A percentile compares a stretch with the other conserved stretches of the same genome.
Conservation (phyloP, 768 basidiomycete species). For the Agaricus bisporus region DNA sequence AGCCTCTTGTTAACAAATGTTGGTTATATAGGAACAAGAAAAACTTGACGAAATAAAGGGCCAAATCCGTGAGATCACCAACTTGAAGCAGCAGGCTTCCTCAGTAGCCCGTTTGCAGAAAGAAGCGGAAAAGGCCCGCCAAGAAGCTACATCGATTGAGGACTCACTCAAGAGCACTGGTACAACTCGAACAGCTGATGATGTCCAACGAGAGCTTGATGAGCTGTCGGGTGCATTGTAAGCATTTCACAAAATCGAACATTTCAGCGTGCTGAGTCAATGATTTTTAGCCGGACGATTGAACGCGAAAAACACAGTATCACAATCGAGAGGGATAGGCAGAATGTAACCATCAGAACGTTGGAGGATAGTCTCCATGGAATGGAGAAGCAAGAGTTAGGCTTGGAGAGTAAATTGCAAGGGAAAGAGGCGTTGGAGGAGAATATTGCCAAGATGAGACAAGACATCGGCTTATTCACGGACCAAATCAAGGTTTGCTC, state of each 20-base stretch:
- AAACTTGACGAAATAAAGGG: constrained; percentile 46
- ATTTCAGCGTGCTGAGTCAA: background rate
- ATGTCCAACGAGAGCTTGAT: constrained; percentile 77
- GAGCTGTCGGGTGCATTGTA: constrained; percentile 60
- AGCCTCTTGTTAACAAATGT: background rate
- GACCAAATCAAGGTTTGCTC: constrained; percentile 44
- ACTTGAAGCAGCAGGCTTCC: constrained; percentile 55
- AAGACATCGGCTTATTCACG: constrained; percentile 42
- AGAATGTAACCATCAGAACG: constrained; percentile 42
- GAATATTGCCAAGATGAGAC: constrained; percentile 50
- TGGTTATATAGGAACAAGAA: constrained; percentile 38
- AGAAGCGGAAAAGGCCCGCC: constrained; percentile 52
- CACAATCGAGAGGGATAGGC: constrained; percentile 56
- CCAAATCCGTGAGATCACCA: constrained; percentile 53
- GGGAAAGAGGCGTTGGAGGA: constrained; percentile 54
- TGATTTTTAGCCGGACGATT: constrained; percentile 44
- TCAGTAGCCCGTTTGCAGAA: constrained; percentile 53
- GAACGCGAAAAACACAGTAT: constrained; percentile 60
- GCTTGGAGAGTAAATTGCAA: constrained; percentile 48
- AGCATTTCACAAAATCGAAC: constrained; percentile 16
- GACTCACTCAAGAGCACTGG: constrained; percentile 65
- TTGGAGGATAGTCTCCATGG: constrained; percentile 56
- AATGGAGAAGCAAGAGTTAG: constrained; percentile 56
- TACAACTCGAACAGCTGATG: constrained; percentile 75
- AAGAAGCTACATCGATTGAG: constrained; percentile 63